phyloP scores from a whole-genome alignment of 495 filamentous ascomycete species.

The Penicillium flavigenum region DNA sequence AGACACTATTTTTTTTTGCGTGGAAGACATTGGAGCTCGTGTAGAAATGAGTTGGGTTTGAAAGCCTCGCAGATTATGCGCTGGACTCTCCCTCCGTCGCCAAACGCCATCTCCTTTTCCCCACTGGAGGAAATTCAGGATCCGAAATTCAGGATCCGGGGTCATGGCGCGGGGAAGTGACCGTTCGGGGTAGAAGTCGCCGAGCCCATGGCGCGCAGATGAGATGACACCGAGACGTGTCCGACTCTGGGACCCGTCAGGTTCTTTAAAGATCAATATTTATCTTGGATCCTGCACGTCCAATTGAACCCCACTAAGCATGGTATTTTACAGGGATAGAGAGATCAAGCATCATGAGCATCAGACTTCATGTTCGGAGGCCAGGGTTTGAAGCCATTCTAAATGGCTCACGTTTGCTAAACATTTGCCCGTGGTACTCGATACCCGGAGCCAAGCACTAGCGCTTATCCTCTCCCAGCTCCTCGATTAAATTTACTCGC shows the following conservation, averaged over 20 bases:
- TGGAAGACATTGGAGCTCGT: no score
- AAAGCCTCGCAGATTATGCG: no score
- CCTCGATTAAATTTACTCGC: slow-evolving; percentile 1
- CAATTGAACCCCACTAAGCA: slow-evolving; percentile 3
- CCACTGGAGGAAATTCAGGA: slow-evolving; percentile 20
- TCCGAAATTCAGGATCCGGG: slow-evolving; percentile 24
- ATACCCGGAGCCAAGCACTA: slow-evolving; percentile 12
- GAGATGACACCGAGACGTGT: slow-evolving; percentile 18
- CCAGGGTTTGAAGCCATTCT: slow-evolving; percentile 14
- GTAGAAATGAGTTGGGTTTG: no score
- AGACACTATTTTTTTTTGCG: no score
- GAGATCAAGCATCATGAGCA: slow-evolving; percentile 17
- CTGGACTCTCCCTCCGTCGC: no score
- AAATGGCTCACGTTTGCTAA: slow-evolving; percentile 15
- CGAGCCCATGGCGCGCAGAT: slow-evolving; percentile 14
- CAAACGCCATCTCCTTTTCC: slow-evolving; percentile 4
- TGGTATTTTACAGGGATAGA: slow-evolving; percentile 9
- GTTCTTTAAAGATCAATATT: slow-evolving; percentile 16
- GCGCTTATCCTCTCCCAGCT: no score
- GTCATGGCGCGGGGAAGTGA: slow-evolving; percentile 19
- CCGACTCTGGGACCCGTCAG: slow-evolving; percentile 9
- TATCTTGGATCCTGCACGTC: slow-evolving; percentile 15
- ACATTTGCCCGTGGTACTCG: slow-evolving; percentile 1
- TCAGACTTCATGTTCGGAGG: slow-evolving; percentile 15
- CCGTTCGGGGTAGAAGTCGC: slow-evolving; percentile 20